Conservation (phyloP, 2,329 filamentous ascomycete genomes). For the Fonsecaea monophora region DNA sequence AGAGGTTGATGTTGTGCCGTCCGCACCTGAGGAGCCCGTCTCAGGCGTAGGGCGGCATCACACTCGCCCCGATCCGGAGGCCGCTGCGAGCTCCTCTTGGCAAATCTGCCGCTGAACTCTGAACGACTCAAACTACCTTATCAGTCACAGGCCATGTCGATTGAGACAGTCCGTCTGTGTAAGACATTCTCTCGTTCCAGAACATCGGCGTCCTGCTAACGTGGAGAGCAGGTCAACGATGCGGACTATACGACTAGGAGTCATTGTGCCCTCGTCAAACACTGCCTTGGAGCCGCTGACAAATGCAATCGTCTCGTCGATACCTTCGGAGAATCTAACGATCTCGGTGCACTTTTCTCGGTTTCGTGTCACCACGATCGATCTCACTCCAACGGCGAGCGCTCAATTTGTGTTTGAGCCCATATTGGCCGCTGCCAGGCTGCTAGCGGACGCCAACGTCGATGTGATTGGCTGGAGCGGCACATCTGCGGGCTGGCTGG, state of each 20-base stretch:
- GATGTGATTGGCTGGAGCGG: slow-evolving; percentile 51
- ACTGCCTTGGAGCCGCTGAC: slow-evolving; percentile 55
- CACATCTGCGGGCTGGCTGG: slow-evolving; percentile 49
- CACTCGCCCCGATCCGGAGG: background rate
- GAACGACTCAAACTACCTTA: background rate
- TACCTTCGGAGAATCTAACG: slow-evolving; percentile 41
- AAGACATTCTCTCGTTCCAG: background rate
- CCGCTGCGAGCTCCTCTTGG: slow-evolving; percentile 3
- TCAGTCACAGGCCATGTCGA: background rate
- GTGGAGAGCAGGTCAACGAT: background rate
- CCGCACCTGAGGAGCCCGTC: too few relatives aligned
- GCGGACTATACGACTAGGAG: slow-evolving; percentile 43
- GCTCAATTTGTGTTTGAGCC: slow-evolving; percentile 44
- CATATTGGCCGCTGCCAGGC: slow-evolving; percentile 46
- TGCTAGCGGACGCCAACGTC: slow-evolving; percentile 49
- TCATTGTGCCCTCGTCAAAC: slow-evolving; percentile 55
- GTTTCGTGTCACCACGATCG: slow-evolving; percentile 51
- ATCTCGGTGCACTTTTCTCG: slow-evolving; percentile 54
- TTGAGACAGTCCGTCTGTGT: background rate
- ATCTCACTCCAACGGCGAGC: slow-evolving; percentile 44
- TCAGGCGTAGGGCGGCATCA: background rate
- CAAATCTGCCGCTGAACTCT: slow-evolving; percentile 10
- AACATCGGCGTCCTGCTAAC: background rate
- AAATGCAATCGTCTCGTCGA: slow-evolving; percentile 39
- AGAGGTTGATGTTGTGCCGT: too few relatives aligned